phyloP scores from a whole-genome alignment of 2,329 filamentous ascomycete genomes.

The Phyllosticta citrichinensis region DNA sequence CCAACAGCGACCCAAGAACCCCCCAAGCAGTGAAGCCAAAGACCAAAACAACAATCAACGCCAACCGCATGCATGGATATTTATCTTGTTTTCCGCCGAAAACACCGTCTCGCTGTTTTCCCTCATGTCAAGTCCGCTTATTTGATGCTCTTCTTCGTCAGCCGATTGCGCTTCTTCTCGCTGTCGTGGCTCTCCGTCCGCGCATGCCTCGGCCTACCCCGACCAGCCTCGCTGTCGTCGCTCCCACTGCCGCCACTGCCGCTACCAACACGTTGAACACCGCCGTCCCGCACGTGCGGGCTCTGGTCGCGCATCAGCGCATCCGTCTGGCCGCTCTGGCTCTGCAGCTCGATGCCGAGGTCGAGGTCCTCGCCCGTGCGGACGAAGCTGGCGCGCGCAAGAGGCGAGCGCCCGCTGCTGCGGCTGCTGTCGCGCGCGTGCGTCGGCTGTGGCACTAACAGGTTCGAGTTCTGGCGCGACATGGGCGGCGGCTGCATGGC shows the following conservation, averaged over 20 bases:
- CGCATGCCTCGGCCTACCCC: constrained; percentile 14
- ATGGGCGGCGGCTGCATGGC: constrained; percentile 1
- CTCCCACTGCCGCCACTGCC: constrained; percentile 25
- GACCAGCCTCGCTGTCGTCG: constrained; percentile 21
- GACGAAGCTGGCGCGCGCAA: constrained; percentile 36
- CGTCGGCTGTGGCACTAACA: background rate
- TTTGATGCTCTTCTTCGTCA: constrained; percentile 21
- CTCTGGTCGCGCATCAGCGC: constrained; percentile 2
- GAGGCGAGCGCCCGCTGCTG: constrained; percentile 34
- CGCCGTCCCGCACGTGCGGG: background rate
- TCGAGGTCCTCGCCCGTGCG: constrained; percentile 23
- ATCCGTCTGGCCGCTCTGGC: constrained; percentile 16
- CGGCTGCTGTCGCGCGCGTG: background rate
- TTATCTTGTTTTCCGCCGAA: background rate
- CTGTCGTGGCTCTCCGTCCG: constrained; percentile 25
- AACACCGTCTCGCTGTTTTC: no score
- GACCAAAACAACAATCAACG: background rate
- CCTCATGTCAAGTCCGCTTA: background rate
- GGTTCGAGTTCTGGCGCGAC: background rate
- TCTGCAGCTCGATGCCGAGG: constrained; percentile 24
- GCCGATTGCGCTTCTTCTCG: constrained; percentile 22
- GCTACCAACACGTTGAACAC: constrained; percentile 9
- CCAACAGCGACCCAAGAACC: background rate
- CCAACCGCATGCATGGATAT: background rate
- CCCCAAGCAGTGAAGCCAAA: background rate